These are phyloP conservation scores for Paraurostyla sp. DNA, from an alignment of 73 alveolate genomes.

Conservation along the genomic window DNA sequence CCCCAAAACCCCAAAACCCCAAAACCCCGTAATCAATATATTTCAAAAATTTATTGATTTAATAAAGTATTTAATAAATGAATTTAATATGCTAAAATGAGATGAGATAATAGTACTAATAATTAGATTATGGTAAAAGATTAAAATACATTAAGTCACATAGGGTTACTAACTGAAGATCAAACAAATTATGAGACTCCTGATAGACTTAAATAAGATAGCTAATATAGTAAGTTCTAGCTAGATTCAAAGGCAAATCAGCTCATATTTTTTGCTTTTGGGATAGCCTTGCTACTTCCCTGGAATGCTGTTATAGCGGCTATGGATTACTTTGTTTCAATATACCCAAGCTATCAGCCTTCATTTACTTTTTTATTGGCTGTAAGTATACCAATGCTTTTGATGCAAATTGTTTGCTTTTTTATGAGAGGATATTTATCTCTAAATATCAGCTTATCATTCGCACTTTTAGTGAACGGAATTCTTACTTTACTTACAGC, in stretches of 20 bases:
- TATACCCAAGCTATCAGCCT: constrained; percentile 57
- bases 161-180: not conserved
- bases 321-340: constrained; percentile 62
- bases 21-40: too few species aligned
- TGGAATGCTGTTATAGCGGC: constrained; percentile 74
- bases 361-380: constrained; percentile 52
- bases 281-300: constrained; percentile 63
- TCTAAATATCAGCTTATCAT: constrained; percentile 23
- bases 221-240: not conserved
- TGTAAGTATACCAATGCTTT: constrained; percentile 58
- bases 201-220: not conserved
- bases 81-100: too few species aligned
- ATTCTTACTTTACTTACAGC: constrained; percentile 33
- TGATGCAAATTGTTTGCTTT: constrained; percentile 39
- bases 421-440: not conserved
- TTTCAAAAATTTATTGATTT: too few species aligned
- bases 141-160: not conserved
- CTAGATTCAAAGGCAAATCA: not conserved
- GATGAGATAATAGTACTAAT: too few species aligned
- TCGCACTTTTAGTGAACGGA: constrained; percentile 13
- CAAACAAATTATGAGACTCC: not conserved
- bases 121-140: too few species aligned
- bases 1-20: too few species aligned
- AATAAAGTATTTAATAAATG: too few species aligned
- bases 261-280: constrained; percentile 43